Base-by-base conservation (phyloP, 164 flowering plant species). In the Protea cynaroides region DNA sequence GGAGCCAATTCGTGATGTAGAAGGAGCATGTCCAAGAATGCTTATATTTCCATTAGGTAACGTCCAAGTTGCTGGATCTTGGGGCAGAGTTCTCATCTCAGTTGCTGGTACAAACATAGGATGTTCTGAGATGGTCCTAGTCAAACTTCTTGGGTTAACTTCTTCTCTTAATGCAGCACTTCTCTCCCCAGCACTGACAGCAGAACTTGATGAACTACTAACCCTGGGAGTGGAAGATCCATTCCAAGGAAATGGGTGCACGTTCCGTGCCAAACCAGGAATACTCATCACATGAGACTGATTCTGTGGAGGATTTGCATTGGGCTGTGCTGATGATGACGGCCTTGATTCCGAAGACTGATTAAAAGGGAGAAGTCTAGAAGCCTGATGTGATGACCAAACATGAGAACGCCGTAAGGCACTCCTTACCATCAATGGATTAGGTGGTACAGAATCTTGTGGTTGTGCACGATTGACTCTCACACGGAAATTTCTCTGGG, bases 51-150 rank as follows among this genome's bases (percentile, higher is more conserved):
- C 79, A 69, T 79, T 72, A 25, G 74, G 52, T 63, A 69, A 58
- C 68, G 56, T 72, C 83, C 83, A 76, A 59, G 44, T 70, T 25
- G 75, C 54, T 43, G 81, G 75, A 72, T 75, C 75, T 52, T 72
- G 79, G 49, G 69, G 68, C 13, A 63, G 67, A 64, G 50, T 76
- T 75, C 88, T 81, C 18, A 68, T 63, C 12, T 84, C 90, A 63
- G 63, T 34, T 14, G 76, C 52, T 25, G 86, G 79, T 38, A 70
- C 51, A 71, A 86, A 77, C 70, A 82, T 69, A 34, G 85, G 81
- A 77, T 82, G 78, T 38, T 86, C 89, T 50, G 79, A 75, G 22
- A 79, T 65, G 65, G 75, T 75, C 66, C 89, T 74, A 13, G 76
- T 63, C 49, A 74, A 46, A 65, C 56, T 77, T 72, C 83, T 77